Evolutionary conservation across 345 rosid species (phyloP).

Genomic region (Odontarrhena argentea): DNA sequence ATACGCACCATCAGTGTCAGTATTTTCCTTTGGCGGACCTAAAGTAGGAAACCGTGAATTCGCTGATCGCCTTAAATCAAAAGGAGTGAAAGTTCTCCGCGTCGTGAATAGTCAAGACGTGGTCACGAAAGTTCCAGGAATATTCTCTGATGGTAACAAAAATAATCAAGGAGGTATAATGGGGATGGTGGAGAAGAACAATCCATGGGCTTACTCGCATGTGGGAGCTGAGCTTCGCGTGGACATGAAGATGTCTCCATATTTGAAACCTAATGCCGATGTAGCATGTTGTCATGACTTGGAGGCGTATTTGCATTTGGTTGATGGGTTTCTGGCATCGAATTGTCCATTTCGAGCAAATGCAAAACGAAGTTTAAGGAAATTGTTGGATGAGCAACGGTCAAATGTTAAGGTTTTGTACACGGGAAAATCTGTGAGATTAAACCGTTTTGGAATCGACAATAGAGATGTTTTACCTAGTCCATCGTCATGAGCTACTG

Average conservation of each 20-base stretch:
- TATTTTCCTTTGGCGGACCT: conserved; percentile 92
- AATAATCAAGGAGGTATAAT: conserved; percentile 37
- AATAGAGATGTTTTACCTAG: conserved; percentile 37
- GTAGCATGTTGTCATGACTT: conserved; percentile 87
- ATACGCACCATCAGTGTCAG: conserved; percentile 60
- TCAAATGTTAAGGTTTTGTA: conserved; percentile 83
- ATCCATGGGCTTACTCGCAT: conserved; percentile 65
- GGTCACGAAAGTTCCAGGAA: conserved; percentile 80
- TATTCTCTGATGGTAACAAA: conserved; percentile 44
- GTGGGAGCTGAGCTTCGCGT: conserved; percentile 68
- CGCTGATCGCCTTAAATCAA: conserved; percentile 44
- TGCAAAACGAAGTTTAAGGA: conserved; percentile 86
- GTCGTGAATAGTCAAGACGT: conserved; percentile 85
- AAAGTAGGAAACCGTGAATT: conserved; percentile 78
- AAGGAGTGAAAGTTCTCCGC: conserved; percentile 65
- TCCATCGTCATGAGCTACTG: conserved; percentile 33
- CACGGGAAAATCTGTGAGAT: conserved; percentile 57
- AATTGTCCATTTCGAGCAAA: conserved; percentile 84
- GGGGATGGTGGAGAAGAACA: conserved; percentile 49
- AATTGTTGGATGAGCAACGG: conserved; percentile 68
- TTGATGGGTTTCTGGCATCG: conserved; percentile 77
- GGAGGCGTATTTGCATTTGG: conserved; percentile 77
- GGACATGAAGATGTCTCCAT: conserved; percentile 74
- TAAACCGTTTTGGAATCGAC: conserved; percentile 9
- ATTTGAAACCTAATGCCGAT: conserved; percentile 59